phyloP scores from a whole-genome alignment of 257 asterid species.

The Solanum dulcamara region DNA sequence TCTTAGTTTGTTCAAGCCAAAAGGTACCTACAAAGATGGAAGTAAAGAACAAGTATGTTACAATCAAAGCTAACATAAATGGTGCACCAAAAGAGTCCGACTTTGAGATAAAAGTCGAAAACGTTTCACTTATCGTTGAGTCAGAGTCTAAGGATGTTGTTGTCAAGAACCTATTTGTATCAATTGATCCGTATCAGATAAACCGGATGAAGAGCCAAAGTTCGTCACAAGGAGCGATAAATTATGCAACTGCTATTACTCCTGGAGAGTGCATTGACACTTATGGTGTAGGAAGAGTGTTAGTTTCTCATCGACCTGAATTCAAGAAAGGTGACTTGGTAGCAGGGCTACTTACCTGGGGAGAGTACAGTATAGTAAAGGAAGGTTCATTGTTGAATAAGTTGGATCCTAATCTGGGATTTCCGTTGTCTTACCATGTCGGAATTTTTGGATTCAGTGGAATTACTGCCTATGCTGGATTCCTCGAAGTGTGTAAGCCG shows the following conservation, averaged over 20 bases:
- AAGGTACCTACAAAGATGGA: constrained; percentile 1
- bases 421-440: constrained; percentile 48
- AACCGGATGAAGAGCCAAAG: constrained; percentile 48
- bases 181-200: constrained; percentile 64
- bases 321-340: constrained; percentile 45
- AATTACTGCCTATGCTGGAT: constrained; percentile 66
- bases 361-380: constrained; percentile 41
- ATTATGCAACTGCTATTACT: constrained; percentile 18
- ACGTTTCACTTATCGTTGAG: neutral
- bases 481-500: constrained; percentile 52
- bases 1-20: neutral
- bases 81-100: constrained; percentile 22
- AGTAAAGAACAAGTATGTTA: constrained; percentile 9
- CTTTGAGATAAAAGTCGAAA: constrained; percentile 19
- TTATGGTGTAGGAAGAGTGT: constrained; percentile 62
- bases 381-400: constrained; percentile 45
- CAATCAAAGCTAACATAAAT: constrained; percentile 13
- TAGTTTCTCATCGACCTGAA: constrained; percentile 37
- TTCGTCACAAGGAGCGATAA: constrained; percentile 31
- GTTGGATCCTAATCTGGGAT: constrained; percentile 37
- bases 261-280: constrained; percentile 50
- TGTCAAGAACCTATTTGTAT: constrained; percentile 41
- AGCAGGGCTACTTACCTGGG: constrained; percentile 63
- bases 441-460: constrained; percentile 60
- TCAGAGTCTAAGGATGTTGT: constrained; percentile 15